These are phyloP conservation scores for Aspergillus spinulosporus DNA, from an alignment of 2,329 filamentous ascomycete species.

Conservation along the genomic window DNA sequence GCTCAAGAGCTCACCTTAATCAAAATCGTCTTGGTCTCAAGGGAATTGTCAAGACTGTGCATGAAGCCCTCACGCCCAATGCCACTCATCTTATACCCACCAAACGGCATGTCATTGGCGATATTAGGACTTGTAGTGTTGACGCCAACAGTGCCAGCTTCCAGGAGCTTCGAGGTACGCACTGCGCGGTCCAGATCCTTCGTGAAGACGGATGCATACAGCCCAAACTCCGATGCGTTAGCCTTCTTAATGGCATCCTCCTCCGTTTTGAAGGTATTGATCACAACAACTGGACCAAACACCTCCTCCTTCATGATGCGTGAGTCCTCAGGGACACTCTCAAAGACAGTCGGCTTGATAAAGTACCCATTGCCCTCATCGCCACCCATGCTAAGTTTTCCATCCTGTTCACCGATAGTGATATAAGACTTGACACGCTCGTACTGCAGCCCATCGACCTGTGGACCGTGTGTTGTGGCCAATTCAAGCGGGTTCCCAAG, in stretches of 20 bases:
- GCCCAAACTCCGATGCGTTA: constrained; percentile 47
- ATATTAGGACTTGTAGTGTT: constrained; percentile 41
- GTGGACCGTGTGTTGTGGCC: constrained; percentile 80
- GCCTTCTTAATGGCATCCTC: constrained; percentile 59
- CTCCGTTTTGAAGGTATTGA: constrained; percentile 48
- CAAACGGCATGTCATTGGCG: constrained; percentile 21
- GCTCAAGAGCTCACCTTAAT: constrained; percentile 22
- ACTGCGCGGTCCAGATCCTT: constrained; percentile 32
- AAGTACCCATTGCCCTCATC: constrained; percentile 80
- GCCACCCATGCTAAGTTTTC: constrained; percentile 65
- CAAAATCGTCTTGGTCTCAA: constrained; percentile 34
- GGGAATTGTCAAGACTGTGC: constrained; percentile 39
- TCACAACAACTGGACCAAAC: constrained; percentile 47
- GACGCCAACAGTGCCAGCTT: constrained; percentile 31
- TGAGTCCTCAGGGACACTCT: constrained; percentile 58
- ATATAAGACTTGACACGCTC: constrained; percentile 79
- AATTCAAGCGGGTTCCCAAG: constrained; percentile 77
- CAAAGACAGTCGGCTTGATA: constrained; percentile 83
- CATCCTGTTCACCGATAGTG: constrained; percentile 63
- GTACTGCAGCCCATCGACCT: constrained; percentile 78
- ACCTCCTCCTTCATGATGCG: constrained; percentile 45
- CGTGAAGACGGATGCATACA: constrained; percentile 34
- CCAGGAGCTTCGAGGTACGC: constrained; percentile 27
- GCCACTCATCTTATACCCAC: background rate
- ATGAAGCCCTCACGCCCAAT: constrained; percentile 26